Conservation (phyloP, 441 rosid species). For the Biscutella laevigata region DNA sequence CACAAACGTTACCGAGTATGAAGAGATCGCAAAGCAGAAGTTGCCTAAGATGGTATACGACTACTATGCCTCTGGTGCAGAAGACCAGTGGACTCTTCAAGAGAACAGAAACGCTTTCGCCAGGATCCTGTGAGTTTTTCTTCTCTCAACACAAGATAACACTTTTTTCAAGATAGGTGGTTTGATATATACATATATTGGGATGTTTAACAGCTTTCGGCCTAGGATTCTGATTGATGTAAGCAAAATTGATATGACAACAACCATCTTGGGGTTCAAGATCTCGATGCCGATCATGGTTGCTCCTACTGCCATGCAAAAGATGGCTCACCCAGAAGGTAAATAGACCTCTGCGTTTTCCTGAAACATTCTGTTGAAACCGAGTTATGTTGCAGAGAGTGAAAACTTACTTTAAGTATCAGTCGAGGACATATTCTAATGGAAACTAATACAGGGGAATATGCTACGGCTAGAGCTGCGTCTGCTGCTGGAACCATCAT, state of each 20-base stretch:
- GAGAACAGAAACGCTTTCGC: slow-evolving; percentile 83
- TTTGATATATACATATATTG: slow-evolving; percentile 15
- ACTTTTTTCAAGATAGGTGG: not conserved
- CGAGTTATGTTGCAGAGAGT: not conserved
- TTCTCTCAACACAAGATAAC: not conserved
- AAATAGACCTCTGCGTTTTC: not conserved
- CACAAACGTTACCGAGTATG: slow-evolving; percentile 79
- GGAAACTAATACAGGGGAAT: slow-evolving; percentile 56
- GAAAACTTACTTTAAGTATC: not conserved
- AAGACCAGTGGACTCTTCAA: slow-evolving; percentile 88
- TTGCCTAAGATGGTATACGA: slow-evolving; percentile 93
- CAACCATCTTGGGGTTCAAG: slow-evolving; percentile 81
- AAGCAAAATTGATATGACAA: slow-evolving; percentile 72
- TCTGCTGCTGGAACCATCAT: slow-evolving; percentile 81
- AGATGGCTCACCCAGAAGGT: slow-evolving; percentile 99
- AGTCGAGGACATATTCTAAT: not conserved
- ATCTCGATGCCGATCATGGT: slow-evolving; percentile 96
- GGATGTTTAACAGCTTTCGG: slow-evolving; percentile 51
- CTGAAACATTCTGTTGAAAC: not conserved
- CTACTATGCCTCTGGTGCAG: slow-evolving; percentile 94
- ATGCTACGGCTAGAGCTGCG: slow-evolving; percentile 89
- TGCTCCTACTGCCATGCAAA: slow-evolving; percentile 95
- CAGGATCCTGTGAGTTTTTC: slow-evolving; percentile 60
- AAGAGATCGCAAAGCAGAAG: slow-evolving; percentile 74
- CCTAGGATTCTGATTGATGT: slow-evolving; percentile 92